Evolutionary conservation across 345 rosid species (phyloP), one percentile per base, ranked within the genome.

Genomic region (Citrus trifoliata): DNA sequence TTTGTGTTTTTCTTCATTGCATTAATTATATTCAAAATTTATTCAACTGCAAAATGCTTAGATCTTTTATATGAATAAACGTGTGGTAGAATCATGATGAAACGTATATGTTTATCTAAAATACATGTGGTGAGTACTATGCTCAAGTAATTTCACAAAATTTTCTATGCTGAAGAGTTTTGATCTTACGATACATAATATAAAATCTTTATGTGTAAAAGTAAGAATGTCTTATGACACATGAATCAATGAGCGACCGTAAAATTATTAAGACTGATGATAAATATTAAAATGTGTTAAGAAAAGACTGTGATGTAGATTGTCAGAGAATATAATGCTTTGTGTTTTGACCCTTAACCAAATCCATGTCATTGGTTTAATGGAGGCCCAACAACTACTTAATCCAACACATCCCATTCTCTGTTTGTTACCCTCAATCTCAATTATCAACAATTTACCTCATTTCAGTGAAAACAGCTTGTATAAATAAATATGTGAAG

Each of bases 1-100:
- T 94, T 1, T 64, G 93, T 80, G 8, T 46, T 66, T 42, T 22
- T 63, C 40, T 70, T 65, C 10, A 40, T 53, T 53, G 6, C 10
- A 64, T 37, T 10, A 40, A 27, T 18, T 61, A 18, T 40, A n/a
- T 58, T 19, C 8, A 60, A 22, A 22, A 21, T 71, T 30, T 16
- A 25, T 71, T 71, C 63, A 32, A 21, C 35, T 33, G 22, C 33
- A 2, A 73, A 33, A 35, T 58, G 65, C 14, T 58, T 58, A 25
- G 22, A 28, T 18, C 61, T 55, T n/a, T 32, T 22, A 18, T 53
- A 53, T 53, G 58, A 53, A 53, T 13, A 46, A 46, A 13, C 51
- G 18, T 46, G 51, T 46, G 51, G 18, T 46, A 46, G 51, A 46
- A 46, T 46, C 51, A 46, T 46, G 51, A 46, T 46, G 16, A 46